phyloP scores from a whole-genome alignment of 139 green algal genomes.

The Tetraselmis chui region DNA sequence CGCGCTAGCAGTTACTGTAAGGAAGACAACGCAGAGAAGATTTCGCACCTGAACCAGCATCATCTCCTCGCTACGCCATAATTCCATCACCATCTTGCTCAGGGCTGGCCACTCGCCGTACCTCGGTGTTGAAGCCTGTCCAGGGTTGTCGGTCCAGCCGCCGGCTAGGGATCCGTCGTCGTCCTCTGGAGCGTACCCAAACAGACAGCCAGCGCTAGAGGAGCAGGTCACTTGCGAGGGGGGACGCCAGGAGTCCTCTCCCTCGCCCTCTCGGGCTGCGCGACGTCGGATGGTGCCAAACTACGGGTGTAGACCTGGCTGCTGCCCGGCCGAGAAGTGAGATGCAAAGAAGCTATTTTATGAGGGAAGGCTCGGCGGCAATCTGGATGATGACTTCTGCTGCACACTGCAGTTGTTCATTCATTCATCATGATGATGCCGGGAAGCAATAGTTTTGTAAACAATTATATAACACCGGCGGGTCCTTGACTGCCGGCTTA shows the following conservation, averaged over 20 bases:
- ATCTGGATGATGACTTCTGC: too few species aligned
- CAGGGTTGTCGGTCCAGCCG: background rate
- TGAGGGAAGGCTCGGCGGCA: too few species aligned
- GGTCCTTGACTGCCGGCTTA: too few species aligned
- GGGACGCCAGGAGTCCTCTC: background rate
- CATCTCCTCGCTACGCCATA: constrained; percentile 92
- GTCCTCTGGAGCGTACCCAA: background rate
- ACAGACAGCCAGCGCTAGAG: background rate
- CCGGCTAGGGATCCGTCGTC: background rate
- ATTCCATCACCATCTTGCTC: constrained; percentile 14
- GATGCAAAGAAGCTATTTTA: too few species aligned
- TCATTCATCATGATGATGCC: too few species aligned
- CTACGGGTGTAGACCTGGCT: too few species aligned
- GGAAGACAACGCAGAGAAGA: too few species aligned
- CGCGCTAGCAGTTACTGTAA: too few species aligned
- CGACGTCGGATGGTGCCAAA: background rate
- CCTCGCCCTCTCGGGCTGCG: background rate
- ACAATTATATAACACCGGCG: too few species aligned
- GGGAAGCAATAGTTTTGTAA: too few species aligned
- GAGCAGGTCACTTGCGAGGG: background rate
- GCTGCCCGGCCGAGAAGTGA: too few species aligned
- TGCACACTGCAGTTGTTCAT: too few species aligned
- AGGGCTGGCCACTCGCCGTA: background rate
- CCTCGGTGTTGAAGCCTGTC: background rate
- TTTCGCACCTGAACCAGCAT: constrained; percentile 84